Evolutionary conservation across 345 rosid genomes (phyloP).

Genomic region (Populus simonii): DNA sequence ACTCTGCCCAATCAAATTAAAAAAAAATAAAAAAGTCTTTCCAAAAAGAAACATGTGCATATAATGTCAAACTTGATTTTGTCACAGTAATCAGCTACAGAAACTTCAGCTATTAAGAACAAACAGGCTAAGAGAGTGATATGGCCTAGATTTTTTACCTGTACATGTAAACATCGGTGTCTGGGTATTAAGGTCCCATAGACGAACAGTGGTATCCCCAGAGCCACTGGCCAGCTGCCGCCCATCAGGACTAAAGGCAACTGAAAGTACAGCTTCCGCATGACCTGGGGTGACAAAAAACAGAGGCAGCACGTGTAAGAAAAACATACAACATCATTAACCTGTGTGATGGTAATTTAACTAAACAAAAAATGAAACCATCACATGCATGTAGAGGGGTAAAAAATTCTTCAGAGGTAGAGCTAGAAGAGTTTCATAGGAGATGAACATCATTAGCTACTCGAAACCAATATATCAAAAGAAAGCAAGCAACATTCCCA

Average conservation of each 20-base stretch:
- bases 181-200: slow-evolving; percentile 93
- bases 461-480: too few relatives aligned
- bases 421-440: background rate
- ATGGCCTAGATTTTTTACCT: slow-evolving; percentile 40
- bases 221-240: slow-evolving; percentile 92
- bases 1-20: background rate
- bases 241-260: slow-evolving; percentile 94
- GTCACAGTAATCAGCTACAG: background rate
- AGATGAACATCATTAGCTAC: background rate
- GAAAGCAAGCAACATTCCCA: background rate
- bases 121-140: background rate
- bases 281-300: slow-evolving; percentile 49
- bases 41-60: background rate
- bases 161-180: slow-evolving; percentile 89
- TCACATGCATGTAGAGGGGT: background rate
- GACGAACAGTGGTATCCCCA: slow-evolving; percentile 89
- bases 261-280: slow-evolving; percentile 83
- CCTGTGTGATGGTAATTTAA: background rate
- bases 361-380: slow-evolving; percentile 3
- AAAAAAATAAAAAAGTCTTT: background rate
- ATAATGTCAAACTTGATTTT: background rate
- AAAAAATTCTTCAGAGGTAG: background rate
- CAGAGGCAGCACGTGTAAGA: slow-evolving; percentile 2
- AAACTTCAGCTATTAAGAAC: background rate
- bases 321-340: background rate